These are phyloP conservation scores for Pichia sporocuriosa DNA, from an alignment of 805 yeast genomes.

Conservation along the genomic window DNA sequence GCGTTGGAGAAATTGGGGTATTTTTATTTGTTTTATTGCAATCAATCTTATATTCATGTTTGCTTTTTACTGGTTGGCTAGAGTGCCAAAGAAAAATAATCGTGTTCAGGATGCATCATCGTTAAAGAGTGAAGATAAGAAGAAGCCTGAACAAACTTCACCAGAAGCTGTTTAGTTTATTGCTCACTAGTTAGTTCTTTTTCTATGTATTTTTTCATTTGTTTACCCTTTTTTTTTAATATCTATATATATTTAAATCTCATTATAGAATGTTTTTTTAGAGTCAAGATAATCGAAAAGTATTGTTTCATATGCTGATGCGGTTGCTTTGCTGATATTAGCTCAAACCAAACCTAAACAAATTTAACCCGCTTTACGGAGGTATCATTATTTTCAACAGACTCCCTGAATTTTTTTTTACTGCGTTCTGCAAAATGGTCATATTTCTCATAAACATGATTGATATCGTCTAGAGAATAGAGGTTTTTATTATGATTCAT, in stretches of 20 bases:
- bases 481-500: conserved; percentile 14
- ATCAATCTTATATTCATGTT: conserved; percentile 33
- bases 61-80: conserved; percentile 46
- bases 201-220: too few relatives aligned
- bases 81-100: conserved; percentile 62
- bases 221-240: too few relatives aligned
- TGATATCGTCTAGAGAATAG: conserved; percentile 5
- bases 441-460: conserved; percentile 5
- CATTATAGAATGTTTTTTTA: too few relatives aligned
- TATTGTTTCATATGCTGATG: too few relatives aligned
- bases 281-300: too few relatives aligned
- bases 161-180: not conserved
- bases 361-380: conserved; percentile 2
- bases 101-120: conserved; percentile 26
- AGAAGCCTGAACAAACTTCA: conserved; percentile 6
- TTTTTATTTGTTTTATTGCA: conserved; percentile 42
- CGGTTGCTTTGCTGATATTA: too few relatives aligned
- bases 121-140: conserved; percentile 16
- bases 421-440: not conserved
- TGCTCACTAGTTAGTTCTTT: too few relatives aligned
- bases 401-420: not conserved
- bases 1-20: conserved; percentile 63
- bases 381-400: not conserved
- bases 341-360: too few relatives aligned
- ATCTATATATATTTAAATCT: too few relatives aligned